Percentiles rank a stretch among this genome's conserved stretches.
These are phyloP conservation scores for Aspergillus conjunctus DNA, from an alignment of 495 filamentous ascomycete genomes.

Conservation along the genomic window DNA sequence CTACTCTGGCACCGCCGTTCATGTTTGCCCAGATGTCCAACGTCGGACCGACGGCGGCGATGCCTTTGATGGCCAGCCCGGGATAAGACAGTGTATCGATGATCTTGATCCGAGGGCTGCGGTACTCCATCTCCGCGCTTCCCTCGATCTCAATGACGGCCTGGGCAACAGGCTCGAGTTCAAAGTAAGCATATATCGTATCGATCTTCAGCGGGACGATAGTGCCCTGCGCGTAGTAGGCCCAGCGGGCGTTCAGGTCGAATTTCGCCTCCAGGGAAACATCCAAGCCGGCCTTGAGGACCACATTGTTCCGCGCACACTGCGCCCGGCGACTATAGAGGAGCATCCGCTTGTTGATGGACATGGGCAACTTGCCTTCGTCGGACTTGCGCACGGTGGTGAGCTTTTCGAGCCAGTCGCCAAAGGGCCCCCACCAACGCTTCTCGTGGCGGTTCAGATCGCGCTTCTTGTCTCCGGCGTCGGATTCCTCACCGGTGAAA, in stretches of 20 bases:
- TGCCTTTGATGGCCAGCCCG: slow-evolving; percentile 37
- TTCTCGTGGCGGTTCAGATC: slow-evolving; percentile 3
- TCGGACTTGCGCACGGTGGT: slow-evolving; percentile 11
- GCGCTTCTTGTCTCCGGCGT: neutral
- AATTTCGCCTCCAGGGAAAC: slow-evolving; percentile 24
- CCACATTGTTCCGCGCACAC: slow-evolving; percentile 2
- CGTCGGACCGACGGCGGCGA: slow-evolving; percentile 37
- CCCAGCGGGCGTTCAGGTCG: slow-evolving; percentile 26
- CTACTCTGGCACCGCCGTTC: neutral
- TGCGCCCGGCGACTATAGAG: slow-evolving; percentile 5
- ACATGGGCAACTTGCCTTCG: slow-evolving; percentile 4
- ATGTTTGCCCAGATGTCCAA: slow-evolving; percentile 33
- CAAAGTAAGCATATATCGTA: slow-evolving; percentile 26
- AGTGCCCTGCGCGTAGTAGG: slow-evolving; percentile 28
- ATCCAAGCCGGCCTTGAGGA: slow-evolving; percentile 17
- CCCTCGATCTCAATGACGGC: slow-evolving; percentile 20
- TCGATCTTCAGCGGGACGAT: slow-evolving; percentile 22
- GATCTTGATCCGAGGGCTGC: slow-evolving; percentile 24
- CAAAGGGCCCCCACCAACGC: slow-evolving; percentile 25
- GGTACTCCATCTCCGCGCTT: slow-evolving; percentile 23
- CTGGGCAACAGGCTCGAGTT: slow-evolving; percentile 19
- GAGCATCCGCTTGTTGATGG: neutral
- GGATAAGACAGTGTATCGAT: slow-evolving; percentile 33
- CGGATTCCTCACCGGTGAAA: slow-evolving; percentile 19
- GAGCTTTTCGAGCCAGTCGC: slow-evolving; percentile 14